Base-by-base conservation (phyloP, 345 rosid genomes). In the Euclidium syriacum region DNA sequence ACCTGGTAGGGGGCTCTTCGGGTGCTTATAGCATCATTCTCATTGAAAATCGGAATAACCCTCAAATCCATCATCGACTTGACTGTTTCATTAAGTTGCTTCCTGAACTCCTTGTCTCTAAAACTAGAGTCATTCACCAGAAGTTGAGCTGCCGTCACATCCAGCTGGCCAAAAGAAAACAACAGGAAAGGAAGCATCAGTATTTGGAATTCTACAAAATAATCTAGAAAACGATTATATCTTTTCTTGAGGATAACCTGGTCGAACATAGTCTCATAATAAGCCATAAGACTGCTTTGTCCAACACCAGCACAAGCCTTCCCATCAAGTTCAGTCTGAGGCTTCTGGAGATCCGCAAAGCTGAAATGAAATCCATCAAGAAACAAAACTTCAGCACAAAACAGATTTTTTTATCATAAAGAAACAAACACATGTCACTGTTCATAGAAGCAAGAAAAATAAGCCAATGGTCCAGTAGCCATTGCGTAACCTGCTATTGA, bases 241-340 rank as follows among this genome's bases (percentile, higher is more conserved):
- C 8, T 11, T 4, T 2, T n/a, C 46, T 39, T 15, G 4, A 15
- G 47, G 67, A 50, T 43, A 49, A 85, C 87, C 96, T 95, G 91
- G 63, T 78, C 76, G 52, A 95, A 95, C 77, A 95, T 68, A 29
- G 91, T 63, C 81, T 95, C 99, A 72, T 90, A 95, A 39, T 90
- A 75, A 68, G 99, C 91, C 99, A 95, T 90, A 29, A 95, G 85
- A 75, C 95, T 79, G 54, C 84, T 95, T 72, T 95, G 99, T 68
- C 99, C 99, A 68, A 95, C 99, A 73, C 90, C 99, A 18, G 99
- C 99, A 73, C 97, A 95, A 22, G 92, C 99, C 83, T 95, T 95
- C 58, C 99, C 99, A 75, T 85, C 90, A 62, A 90, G 81, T 49
- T 95, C 97, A 59, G 58, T 52, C 75, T 83, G 99, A 29, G 97